Evolutionary conservation across 306 rosid species (phyloP).

Genomic region (Aeschynomene evenia): DNA sequence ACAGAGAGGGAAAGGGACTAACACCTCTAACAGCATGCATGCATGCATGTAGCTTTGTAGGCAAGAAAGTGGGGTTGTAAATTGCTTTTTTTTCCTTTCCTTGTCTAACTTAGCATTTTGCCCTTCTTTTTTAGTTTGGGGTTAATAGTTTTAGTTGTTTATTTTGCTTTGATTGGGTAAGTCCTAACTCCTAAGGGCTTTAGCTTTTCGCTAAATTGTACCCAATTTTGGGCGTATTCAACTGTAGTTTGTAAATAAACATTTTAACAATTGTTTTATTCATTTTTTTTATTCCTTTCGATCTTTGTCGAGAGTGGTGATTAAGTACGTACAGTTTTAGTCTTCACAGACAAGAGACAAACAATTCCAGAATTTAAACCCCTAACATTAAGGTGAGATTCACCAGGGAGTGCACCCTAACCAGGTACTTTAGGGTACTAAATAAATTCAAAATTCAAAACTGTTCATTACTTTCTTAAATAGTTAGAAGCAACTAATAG

Average conservation of each 20-base stretch:
- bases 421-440: no score
- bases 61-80: conserved; percentile 22
- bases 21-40: conserved; percentile 1
- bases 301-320: no score
- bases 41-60: conserved; percentile 14
- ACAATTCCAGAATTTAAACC: no score
- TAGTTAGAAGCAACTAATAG: background rate
- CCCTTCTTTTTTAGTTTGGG: background rate
- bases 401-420: no score
- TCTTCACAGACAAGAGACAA: no score
- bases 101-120: background rate
- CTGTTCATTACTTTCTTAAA: background rate
- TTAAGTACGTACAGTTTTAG: no score
- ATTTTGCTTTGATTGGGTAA: background rate
- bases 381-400: no score
- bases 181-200: background rate
- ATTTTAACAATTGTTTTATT: background rate
- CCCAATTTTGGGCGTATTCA: background rate
- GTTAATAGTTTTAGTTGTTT: background rate
- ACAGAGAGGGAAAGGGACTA: background rate
- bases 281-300: no score
- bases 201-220: background rate
- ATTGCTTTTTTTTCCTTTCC: background rate
- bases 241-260: conserved; percentile 29
- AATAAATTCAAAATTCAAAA: background rate